Base-by-base conservation (phyloP, 345 rosid genomes). In the Hibiscus mutabilis region DNA sequence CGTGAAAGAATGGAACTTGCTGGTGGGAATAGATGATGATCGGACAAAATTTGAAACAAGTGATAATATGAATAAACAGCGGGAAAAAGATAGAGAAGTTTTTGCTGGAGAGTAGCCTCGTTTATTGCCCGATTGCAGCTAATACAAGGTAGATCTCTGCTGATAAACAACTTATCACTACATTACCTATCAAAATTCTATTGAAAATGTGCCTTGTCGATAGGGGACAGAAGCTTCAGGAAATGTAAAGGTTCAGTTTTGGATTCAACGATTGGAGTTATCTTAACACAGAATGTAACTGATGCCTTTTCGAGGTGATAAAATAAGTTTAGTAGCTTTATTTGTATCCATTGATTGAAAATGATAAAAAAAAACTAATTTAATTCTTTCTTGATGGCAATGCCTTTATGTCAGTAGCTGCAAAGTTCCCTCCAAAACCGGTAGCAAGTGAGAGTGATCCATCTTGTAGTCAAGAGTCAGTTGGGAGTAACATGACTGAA, bases 211-310 rank as follows among this genome's bases (percentile, higher is more conserved):
- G n/a, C n/a, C 46, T 56, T 22, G 15, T 56, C 0, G 4, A 53
- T 68, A 89, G 97, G 89, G 1, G 70, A 89, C 73, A 84, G 91
- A 63, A 68, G 77, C 1, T 89, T 89, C 66, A 85, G 60, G 27
- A 77, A 69, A 19, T 91, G 95, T 92, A 83, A 83, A 74, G 89
- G 88, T 37, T 89, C 97, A 0, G 91, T 91, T 27, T 74, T 87
- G 49, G 92, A 91, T 66, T 91, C 92, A 5, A 81, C 84, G 6
- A 73, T 89, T 63, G 95, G 97, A 76, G 92, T 89, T 42, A 83
- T 75, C 31, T 69, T 89, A 56, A 91, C 95, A 22, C 91, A 91
- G 16, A 91, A 89, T 76, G 89, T 84, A 12, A 68, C 87, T 0
- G 92, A 91, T 37, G 40, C 18, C 60, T 81, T 79, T 53, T 91